Conservation (phyloP, 1,284 basidiomycete species). For the Dichomitus squalens region DNA sequence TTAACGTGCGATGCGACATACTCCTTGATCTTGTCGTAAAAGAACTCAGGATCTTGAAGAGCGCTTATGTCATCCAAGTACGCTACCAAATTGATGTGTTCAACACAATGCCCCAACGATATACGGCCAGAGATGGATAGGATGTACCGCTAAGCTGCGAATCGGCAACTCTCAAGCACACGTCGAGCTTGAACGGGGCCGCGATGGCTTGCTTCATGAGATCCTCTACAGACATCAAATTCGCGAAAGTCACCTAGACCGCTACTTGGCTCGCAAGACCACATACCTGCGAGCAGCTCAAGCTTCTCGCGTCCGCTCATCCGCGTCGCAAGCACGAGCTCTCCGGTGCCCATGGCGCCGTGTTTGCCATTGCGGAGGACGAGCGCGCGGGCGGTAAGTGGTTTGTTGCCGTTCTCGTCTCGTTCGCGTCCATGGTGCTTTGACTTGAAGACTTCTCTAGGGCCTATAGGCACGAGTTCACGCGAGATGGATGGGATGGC, state of each 20-base stretch:
- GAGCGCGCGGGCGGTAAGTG: constrained; percentile 70
- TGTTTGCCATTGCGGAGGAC: constrained; percentile 73
- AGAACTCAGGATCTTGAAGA: constrained; percentile 63
- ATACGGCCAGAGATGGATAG: not conserved
- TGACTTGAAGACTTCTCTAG: constrained; percentile 49
- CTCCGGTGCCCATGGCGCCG: constrained; percentile 69
- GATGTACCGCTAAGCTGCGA: constrained; percentile 67
- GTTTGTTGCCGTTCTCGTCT: constrained; percentile 52
- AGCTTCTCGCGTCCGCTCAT: constrained; percentile 77
- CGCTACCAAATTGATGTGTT: constrained; percentile 37
- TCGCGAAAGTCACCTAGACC: not conserved
- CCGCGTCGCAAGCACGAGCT: constrained; percentile 55
- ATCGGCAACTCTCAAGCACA: constrained; percentile 64
- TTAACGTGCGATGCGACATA: constrained; percentile 50
- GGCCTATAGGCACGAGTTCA: constrained; percentile 57
- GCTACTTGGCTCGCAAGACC: not conserved
- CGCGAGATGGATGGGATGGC: constrained; percentile 28
- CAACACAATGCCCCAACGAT: not conserved
- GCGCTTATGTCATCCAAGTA: constrained; percentile 67
- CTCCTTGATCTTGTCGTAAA: constrained; percentile 52
- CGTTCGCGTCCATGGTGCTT: constrained; percentile 35
- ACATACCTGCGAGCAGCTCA: constrained; percentile 70
- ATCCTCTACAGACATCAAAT: constrained; percentile 53
- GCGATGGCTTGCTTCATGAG: constrained; percentile 62
- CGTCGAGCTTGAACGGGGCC: constrained; percentile 63